phyloP scores from a whole-genome alignment of 495 filamentous ascomycete species.

The Podospora pseudoanserina region DNA sequence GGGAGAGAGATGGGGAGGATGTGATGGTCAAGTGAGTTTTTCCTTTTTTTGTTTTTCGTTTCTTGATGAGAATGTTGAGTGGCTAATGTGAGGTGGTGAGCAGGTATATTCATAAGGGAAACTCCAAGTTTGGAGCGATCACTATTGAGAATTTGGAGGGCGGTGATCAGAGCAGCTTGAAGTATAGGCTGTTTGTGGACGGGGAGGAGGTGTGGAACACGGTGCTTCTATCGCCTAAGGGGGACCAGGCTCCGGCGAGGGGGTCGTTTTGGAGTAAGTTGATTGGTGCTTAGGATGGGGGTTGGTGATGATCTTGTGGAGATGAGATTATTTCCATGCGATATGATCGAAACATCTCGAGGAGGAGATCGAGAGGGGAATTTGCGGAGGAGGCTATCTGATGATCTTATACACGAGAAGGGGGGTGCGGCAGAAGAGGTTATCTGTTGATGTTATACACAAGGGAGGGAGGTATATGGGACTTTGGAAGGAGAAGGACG shows the following conservation, averaged over 20 bases:
- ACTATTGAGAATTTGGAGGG: constrained; percentile 67
- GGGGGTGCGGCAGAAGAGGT: not conserved
- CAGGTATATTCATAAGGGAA: constrained; percentile 79
- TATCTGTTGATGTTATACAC: not conserved
- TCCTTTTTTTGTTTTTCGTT: no score
- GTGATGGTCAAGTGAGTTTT: constrained; percentile 69
- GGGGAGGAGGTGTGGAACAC: constrained; percentile 74
- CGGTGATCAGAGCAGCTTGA: constrained; percentile 59
- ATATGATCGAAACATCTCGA: not conserved
- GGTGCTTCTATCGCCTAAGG: constrained; percentile 50
- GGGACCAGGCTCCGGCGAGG: constrained; percentile 14
- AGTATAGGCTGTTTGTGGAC: constrained; percentile 80
- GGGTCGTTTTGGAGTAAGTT: constrained; percentile 43
- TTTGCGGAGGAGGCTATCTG: not conserved
- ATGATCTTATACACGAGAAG: not conserved
- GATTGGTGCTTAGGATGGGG: constrained; percentile 12
- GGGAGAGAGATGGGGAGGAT: constrained; percentile 72
- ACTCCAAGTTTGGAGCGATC: constrained; percentile 88
- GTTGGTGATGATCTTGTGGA: not conserved
- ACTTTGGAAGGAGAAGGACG: not conserved
- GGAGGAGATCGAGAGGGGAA: not conserved
- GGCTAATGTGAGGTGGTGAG: constrained; percentile 7
- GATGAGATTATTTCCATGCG: not conserved
- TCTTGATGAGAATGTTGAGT: not conserved
- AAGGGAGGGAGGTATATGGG: not conserved